Percentiles rank a stretch among this genome's conserved stretches.
Evolutionary conservation across 1,139 yeast species (phyloP).

Genomic region (Scheffersomyces quercinus): DNA sequence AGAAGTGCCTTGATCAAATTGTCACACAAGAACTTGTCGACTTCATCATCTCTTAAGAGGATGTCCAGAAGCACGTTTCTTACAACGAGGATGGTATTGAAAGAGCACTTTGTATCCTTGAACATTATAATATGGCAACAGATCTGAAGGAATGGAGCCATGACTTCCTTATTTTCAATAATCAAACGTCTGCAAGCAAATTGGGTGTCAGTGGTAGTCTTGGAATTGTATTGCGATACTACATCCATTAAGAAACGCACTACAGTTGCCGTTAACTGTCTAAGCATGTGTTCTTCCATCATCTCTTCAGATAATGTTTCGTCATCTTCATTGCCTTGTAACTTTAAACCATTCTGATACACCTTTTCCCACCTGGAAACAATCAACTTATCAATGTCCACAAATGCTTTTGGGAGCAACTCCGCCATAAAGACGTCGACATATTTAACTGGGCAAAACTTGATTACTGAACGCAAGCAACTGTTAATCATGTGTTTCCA

Average conservation of each 20-base stretch:
- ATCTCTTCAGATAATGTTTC: conserved; percentile 92
- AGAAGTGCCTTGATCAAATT: conserved; percentile 49
- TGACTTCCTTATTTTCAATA: conserved; percentile 60
- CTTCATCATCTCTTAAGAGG: conserved; percentile 68
- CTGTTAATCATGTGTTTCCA: conserved; percentile 97
- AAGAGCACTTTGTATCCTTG: conserved; percentile 89
- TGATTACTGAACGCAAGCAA: conserved; percentile 81
- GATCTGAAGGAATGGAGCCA: conserved; percentile 78
- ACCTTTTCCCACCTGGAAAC: conserved; percentile 75
- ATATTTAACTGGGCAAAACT: conserved; percentile 78
- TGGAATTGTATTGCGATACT: conserved; percentile 67
- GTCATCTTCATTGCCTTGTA: conserved; percentile 71
- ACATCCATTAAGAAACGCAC: conserved; percentile 86
- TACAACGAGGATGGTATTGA: conserved; percentile 80
- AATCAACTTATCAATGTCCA: conserved; percentile 70
- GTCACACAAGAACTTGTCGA: conserved; percentile 75
- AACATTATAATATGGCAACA: conserved; percentile 77
- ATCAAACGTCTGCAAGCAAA: conserved; percentile 65
- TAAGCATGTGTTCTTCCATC: conserved; percentile 93
- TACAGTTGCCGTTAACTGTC: conserved; percentile 94
- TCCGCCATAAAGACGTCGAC: conserved; percentile 72
- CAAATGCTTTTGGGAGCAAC: conserved; percentile 73
- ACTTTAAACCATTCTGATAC: conserved; percentile 66
- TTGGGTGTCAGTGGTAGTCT: conserved; percentile 56
- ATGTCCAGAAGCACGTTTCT: conserved; percentile 69